These are phyloP conservation scores for Coelastrella sp. DNA, from an alignment of 139 green algal genomes.

Conservation along the genomic window DNA sequence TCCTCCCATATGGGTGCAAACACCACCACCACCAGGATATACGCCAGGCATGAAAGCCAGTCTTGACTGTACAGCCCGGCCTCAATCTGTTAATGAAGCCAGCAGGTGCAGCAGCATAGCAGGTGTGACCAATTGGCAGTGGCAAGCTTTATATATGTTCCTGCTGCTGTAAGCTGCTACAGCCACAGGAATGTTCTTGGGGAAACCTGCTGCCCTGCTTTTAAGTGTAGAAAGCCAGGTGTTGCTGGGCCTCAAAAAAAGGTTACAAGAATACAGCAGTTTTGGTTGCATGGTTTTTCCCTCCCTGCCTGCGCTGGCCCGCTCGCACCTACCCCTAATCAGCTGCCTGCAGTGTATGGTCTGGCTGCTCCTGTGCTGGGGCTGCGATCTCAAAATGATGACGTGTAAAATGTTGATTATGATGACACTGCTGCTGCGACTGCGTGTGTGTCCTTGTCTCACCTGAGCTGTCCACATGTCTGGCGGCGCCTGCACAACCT, in stretches of 20 bases:
- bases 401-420: too few relatives aligned
- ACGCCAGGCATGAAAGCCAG: conserved; percentile 77
- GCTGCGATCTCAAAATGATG: too few relatives aligned
- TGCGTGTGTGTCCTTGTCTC: not conserved
- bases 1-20: conserved; percentile 96
- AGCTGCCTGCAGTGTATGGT: too few relatives aligned
- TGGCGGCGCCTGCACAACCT: not conserved
- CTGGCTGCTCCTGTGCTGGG: too few relatives aligned
- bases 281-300: too few relatives aligned
- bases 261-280: too few relatives aligned
- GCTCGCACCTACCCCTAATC: too few relatives aligned
- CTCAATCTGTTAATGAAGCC: conserved; percentile 48
- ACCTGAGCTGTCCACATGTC: conserved; percentile 11
- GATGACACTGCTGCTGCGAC: not conserved
- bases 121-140: not conserved
- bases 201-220: too few relatives aligned
- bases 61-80: conserved; percentile 54
- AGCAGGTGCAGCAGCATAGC: not conserved
- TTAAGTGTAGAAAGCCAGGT: too few relatives aligned
- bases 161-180: conserved; percentile 2
- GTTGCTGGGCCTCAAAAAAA: too few relatives aligned
- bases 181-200: not conserved
- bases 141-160: not conserved
- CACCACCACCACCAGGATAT: conserved; percentile 81
- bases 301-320: too few relatives aligned